Percentiles rank a stretch among this genome's conserved stretches.
phyloP scores from a whole-genome alignment of 2,329 filamentous ascomycete genomes.

The Orbilia brochopaga region DNA sequence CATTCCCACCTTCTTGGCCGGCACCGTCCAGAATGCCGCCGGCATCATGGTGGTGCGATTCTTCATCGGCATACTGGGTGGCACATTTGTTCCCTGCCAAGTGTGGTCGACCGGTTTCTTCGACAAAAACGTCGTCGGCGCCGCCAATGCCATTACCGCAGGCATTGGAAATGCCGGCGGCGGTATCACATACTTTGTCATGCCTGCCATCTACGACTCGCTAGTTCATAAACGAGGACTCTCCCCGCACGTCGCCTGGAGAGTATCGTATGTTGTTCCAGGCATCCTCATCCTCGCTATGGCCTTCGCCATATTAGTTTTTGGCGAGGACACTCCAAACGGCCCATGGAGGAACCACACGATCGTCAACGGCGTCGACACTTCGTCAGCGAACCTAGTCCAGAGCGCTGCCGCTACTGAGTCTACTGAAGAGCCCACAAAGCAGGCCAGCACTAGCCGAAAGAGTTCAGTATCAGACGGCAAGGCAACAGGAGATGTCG shows the following conservation, averaged over 20 bases:
- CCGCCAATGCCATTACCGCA: conserved; percentile 81
- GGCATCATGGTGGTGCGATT: conserved; percentile 77
- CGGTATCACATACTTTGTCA: conserved; percentile 90
- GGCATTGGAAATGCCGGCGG: conserved; percentile 88
- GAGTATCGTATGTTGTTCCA: conserved; percentile 82
- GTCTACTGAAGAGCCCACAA: conserved; percentile 48
- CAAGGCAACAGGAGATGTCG: conserved; percentile 57
- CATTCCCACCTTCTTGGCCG: conserved; percentile 81
- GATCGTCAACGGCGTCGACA: conserved; percentile 58
- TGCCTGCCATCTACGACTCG: conserved; percentile 87
- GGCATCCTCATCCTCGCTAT: conserved; percentile 74
- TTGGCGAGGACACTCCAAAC: conserved; percentile 81
- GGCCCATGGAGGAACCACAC: conserved; percentile 80
- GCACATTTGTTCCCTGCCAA: conserved; percentile 82
- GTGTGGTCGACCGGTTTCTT: conserved; percentile 94
- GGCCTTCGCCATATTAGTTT: conserved; percentile 71
- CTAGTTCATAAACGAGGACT: conserved; percentile 68
- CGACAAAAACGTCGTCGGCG: conserved; percentile 89
- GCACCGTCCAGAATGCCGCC: conserved; percentile 71
- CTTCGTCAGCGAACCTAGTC: conserved; percentile 58
- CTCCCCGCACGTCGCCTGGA: conserved; percentile 74
- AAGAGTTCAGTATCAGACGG: conserved; percentile 55
- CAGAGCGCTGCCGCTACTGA: conserved; percentile 56
- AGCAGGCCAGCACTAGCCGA: conserved; percentile 13
- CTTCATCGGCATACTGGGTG: conserved; percentile 80